These are phyloP conservation scores for Trypanosoma grayi DNA, from an alignment of 208 protist species.

Conservation along the genomic window DNA sequence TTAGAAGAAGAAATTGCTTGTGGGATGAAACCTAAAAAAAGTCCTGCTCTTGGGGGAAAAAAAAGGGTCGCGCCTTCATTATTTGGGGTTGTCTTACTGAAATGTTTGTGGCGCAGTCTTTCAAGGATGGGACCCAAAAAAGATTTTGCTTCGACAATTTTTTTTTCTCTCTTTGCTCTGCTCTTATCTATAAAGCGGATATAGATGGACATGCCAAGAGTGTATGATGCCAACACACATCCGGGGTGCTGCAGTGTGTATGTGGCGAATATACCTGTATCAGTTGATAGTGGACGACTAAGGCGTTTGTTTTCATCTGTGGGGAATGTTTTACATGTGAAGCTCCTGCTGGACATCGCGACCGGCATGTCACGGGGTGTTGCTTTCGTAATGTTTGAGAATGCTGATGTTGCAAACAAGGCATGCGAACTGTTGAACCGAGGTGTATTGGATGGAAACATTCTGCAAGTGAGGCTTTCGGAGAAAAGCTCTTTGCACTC, in stretches of 20 bases:
- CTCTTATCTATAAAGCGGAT: not conserved
- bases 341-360: constrained; percentile 27
- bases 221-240: not conserved
- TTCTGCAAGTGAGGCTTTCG: constrained; percentile 19
- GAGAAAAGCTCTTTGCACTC: constrained; percentile 21
- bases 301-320: constrained; percentile 13
- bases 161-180: not conserved
- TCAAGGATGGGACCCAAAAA: no score
- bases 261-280: constrained; percentile 20
- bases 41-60: no score
- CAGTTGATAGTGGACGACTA: constrained; percentile 12
- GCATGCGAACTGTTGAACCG: constrained; percentile 18
- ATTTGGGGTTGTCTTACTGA: no score
- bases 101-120: no score
- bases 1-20: no score
- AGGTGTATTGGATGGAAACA: constrained; percentile 13
- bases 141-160: not conserved
- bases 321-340: constrained; percentile 23
- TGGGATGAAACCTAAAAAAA: no score
- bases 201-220: constrained; percentile 1
- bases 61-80: no score
- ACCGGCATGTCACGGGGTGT: constrained; percentile 23
- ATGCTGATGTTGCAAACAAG: constrained; percentile 9
- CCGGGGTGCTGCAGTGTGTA: constrained; percentile 15
- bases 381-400: constrained; percentile 28